Evolutionary conservation across 805 yeast species (phyloP), one percentile per base, ranked within the genome.

Genomic region (Suhomyces faveliae): DNA sequence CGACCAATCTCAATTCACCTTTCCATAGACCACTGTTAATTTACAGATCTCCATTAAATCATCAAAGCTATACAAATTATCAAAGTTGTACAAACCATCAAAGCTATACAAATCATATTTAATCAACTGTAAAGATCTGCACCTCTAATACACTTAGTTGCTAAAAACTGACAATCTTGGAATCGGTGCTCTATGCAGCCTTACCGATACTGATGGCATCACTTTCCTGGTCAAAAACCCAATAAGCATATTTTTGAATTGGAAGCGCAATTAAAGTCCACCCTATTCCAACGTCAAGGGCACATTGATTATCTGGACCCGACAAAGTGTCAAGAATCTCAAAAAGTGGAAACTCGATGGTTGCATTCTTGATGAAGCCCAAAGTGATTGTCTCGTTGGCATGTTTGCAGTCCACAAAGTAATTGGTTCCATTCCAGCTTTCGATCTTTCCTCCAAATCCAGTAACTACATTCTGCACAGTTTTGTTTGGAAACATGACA

Each of bases 1-100:
- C 6, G 80, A 62, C 35, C 54, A 50, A 23, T 43, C 48, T 9
- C 22, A 21, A 37, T 5, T 37, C 9, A 12, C 40, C n/a, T 15
- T 33, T 12, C 13, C 12, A 27, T 27, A 27, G 7, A 22, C 7
- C 4, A 22, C 23, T 22, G 7, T 5, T 22, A 22, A 4, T 22
- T 7, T 22, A 22, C n/a, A n/a, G n/a, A n/a, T n/a, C n/a, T n/a
- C n/a, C n/a, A n/a, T n/a, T n/a, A n/a, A n/a, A n/a, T n/a, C n/a
- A n/a, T n/a, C n/a, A n/a, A n/a, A n/a, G n/a, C n/a, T n/a, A n/a
- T n/a, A n/a, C n/a, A n/a, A n/a, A n/a, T n/a, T n/a, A n/a, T n/a
- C n/a, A n/a, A n/a, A n/a, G n/a, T n/a, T n/a, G n/a, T n/a, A n/a
- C n/a, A n/a, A n/a, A n/a, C n/a, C n/a, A n/a, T n/a, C n/a, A n/a